phyloP scores from a whole-genome alignment of 345 rosid genomes.

The Turritis glabra region DNA sequence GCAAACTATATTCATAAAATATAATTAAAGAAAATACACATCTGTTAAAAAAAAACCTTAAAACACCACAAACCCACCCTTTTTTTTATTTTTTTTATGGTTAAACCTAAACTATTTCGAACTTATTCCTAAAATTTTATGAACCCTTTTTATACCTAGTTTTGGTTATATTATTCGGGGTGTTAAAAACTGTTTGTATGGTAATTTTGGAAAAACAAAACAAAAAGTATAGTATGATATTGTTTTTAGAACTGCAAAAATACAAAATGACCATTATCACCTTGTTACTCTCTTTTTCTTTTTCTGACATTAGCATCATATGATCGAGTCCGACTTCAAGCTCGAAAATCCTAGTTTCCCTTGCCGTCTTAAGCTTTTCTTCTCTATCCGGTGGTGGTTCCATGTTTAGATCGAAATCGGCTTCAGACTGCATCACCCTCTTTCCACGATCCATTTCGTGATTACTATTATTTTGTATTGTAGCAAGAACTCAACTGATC shows the following conservation, averaged over 20 bases:
- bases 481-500: background rate
- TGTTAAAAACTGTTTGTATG: background rate
- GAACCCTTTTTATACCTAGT: background rate
- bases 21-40: background rate
- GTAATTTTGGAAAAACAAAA: background rate
- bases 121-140: too few species aligned
- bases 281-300: background rate
- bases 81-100: too few species aligned
- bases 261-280: background rate
- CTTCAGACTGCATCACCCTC: background rate
- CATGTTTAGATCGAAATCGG: background rate
- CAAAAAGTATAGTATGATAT: too few species aligned
- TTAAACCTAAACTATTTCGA: too few species aligned
- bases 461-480: background rate
- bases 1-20: background rate
- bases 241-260: too few species aligned
- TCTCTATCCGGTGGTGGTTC: background rate
- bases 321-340: background rate
- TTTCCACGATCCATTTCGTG: background rate
- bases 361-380: background rate
- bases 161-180: background rate
- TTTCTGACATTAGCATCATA: background rate
- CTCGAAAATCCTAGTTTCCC: background rate
- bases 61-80: background rate
- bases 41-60: too few species aligned